Evolutionary conservation across 2,329 filamentous ascomycete genomes (phyloP).

Genomic region (Periconia macrospinosa): DNA sequence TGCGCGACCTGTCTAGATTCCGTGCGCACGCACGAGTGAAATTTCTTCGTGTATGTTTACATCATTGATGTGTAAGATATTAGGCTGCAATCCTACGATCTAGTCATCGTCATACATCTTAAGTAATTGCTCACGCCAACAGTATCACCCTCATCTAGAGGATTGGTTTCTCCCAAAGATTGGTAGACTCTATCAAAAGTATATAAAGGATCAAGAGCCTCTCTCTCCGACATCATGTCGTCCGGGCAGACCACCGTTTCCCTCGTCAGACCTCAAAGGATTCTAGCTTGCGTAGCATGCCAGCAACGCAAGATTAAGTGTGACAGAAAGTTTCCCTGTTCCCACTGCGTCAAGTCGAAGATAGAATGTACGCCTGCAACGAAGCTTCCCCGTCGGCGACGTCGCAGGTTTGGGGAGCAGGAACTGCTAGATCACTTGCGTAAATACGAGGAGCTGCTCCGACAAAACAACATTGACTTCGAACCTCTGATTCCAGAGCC

Average conservation of each 20-base stretch:
- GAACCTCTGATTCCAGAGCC: constrained; percentile 59
- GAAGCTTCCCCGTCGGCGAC: constrained; percentile 58
- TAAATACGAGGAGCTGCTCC: constrained; percentile 68
- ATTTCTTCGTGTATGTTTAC: too few species aligned
- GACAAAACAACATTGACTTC: constrained; percentile 68
- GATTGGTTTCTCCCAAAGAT: not conserved
- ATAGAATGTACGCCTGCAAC: constrained; percentile 43
- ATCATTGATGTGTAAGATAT: too few species aligned
- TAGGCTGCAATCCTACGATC: not conserved
- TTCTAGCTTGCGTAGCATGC: constrained; percentile 67
- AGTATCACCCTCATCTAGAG: not conserved
- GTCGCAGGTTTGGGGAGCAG: constrained; percentile 67
- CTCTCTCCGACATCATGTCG: not conserved
- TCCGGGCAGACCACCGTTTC: not conserved
- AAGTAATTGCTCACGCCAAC: too few species aligned
- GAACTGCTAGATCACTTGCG: constrained; percentile 70
- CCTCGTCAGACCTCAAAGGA: constrained; percentile 26
- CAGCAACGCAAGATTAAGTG: constrained; percentile 56
- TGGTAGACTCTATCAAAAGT: not conserved
- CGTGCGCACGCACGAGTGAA: too few species aligned
- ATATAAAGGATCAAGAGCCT: too few species aligned
- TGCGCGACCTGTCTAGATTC: too few species aligned
- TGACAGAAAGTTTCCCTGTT: constrained; percentile 41
- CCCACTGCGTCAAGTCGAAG: constrained; percentile 31
- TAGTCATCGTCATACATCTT: not conserved